phyloP scores from a whole-genome alignment of 208 protist species.

The Crithidia sp. region DNA sequence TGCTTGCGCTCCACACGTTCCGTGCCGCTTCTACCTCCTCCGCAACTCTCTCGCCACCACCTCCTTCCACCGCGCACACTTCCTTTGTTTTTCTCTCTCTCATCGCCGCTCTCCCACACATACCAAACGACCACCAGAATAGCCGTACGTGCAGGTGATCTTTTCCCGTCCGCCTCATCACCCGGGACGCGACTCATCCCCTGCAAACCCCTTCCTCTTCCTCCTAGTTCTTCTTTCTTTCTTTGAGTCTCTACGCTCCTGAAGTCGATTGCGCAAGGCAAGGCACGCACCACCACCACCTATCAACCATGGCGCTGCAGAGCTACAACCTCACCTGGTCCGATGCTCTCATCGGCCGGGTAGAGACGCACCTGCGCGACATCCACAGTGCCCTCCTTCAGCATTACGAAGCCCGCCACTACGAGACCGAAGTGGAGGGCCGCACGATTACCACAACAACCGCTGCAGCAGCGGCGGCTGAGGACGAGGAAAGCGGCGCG shows the following conservation, averaged over 20 bases:
- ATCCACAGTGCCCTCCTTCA: conserved; percentile 64
- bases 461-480: background rate
- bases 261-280: too few species aligned
- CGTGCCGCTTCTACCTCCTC: too few species aligned
- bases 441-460: background rate
- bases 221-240: background rate
- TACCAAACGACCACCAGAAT: too few species aligned
- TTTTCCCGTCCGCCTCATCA: background rate
- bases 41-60: too few species aligned
- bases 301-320: conserved; percentile 60
- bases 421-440: conserved; percentile 41
- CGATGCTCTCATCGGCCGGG: conserved; percentile 64
- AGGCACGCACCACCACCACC: too few species aligned
- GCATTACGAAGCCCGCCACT: conserved; percentile 69
- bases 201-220: too few species aligned
- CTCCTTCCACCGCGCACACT: background rate
- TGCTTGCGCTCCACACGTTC: too few species aligned
- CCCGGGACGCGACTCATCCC: too few species aligned
- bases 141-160: background rate
- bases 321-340: conserved; percentile 82
- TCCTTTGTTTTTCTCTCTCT: background rate
- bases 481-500: background rate
- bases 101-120: too few species aligned
- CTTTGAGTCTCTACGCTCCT: background rate
- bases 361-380: conserved; percentile 75